Conservation (phyloP, 2,329 filamentous ascomycete species). For the Pseudogymnoascus sp. region DNA sequence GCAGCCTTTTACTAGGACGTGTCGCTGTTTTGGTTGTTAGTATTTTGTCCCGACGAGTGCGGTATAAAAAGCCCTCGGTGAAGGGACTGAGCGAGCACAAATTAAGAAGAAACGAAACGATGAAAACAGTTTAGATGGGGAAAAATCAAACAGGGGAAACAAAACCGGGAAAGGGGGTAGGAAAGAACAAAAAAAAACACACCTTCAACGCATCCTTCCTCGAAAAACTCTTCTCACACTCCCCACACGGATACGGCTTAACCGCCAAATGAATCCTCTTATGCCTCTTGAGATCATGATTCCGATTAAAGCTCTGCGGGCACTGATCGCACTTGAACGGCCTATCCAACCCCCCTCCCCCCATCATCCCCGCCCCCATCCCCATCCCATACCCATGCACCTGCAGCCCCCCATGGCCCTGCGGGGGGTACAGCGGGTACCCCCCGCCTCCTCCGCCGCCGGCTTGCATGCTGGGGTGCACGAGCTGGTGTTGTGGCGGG, state of each 20-base stretch:
- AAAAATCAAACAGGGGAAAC: too few relatives aligned
- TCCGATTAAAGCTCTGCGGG: constrained; percentile 87
- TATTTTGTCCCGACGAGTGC: too few relatives aligned
- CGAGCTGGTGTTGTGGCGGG: constrained; percentile 13
- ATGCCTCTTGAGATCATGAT: constrained; percentile 92
- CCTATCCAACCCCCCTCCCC: constrained; percentile 44
- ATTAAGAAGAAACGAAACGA: too few relatives aligned
- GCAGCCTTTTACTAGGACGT: constrained; percentile 60
- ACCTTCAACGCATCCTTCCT: constrained; percentile 97
- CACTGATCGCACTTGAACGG: constrained; percentile 95
- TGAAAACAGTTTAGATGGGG: too few relatives aligned
- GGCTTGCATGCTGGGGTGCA: too few relatives aligned
- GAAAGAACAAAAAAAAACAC: constrained; percentile 32
- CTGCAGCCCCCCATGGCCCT: not conserved
- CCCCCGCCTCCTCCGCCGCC: too few relatives aligned
- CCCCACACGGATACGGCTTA: constrained; percentile 86
- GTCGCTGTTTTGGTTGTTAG: constrained; percentile 41
- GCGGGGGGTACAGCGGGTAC: not conserved
- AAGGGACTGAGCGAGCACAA: too few relatives aligned
- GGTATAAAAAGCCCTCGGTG: too few relatives aligned
- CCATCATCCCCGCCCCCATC: constrained; percentile 24
- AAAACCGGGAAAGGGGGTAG: too few relatives aligned
- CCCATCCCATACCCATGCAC: not conserved
- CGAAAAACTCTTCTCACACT: constrained; percentile 94
- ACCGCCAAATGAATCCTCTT: constrained; percentile 91